These are phyloP conservation scores for Fusarium dlaminii DNA, from an alignment of 2,329 filamentous ascomycete species.

Conservation along the genomic window DNA sequence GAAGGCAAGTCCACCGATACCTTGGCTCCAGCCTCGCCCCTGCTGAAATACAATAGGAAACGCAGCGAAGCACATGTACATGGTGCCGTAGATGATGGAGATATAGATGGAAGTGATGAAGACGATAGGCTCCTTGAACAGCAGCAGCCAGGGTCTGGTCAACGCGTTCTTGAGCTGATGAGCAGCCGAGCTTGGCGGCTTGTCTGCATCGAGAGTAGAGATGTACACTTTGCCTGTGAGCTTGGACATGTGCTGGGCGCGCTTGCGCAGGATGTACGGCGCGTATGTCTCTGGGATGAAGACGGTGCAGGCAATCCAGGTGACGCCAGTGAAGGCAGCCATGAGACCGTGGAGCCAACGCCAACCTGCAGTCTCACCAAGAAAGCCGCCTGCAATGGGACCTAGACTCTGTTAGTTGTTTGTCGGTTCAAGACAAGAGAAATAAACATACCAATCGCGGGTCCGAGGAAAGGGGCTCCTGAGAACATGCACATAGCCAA, in stretches of 20 bases:
- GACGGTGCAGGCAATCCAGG: constrained; percentile 51
- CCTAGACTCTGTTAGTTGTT: constrained; percentile 34
- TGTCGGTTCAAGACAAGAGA: fast-evolving
- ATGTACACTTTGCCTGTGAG: constrained; percentile 39
- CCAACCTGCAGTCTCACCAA: constrained; percentile 65
- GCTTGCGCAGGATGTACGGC: constrained; percentile 35
- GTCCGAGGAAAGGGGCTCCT: constrained; percentile 52
- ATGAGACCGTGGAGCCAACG: constrained; percentile 54
- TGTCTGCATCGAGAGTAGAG: constrained; percentile 55
- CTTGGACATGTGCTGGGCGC: constrained; percentile 35
- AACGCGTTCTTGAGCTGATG: constrained; percentile 56
- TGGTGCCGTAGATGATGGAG: constrained; percentile 54
- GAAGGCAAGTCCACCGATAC: constrained; percentile 5
- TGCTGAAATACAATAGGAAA: constrained; percentile 25
- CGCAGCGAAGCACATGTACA: constrained; percentile 26
- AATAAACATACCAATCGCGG: constrained; percentile 1
- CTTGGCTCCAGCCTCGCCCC: constrained; percentile 15
- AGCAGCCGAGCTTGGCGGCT: constrained; percentile 44
- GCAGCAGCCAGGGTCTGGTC: constrained; percentile 71
- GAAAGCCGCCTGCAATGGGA: constrained; percentile 66
- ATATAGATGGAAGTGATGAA: constrained; percentile 71
- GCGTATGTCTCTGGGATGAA: constrained; percentile 51
- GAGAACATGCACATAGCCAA: constrained; percentile 65
- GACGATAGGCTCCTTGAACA: constrained; percentile 77
- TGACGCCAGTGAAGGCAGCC: constrained; percentile 54